Conservation (phyloP, 495 filamentous ascomycete genomes). For the Bathelium albidoporum region DNA sequence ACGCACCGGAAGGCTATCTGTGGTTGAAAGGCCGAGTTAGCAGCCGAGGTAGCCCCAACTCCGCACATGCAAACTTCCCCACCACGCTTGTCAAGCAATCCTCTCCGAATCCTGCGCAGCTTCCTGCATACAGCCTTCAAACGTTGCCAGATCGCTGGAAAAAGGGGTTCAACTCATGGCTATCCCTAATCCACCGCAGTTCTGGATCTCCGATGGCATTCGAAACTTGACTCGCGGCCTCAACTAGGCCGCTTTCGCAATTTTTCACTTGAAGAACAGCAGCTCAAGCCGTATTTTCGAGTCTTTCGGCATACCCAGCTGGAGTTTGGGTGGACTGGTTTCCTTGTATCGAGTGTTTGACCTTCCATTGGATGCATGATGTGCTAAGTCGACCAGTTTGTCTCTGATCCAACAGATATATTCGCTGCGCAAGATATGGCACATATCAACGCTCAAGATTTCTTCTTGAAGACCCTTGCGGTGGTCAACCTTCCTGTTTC, state of each 20-base stretch:
- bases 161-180: no score
- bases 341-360: neutral
- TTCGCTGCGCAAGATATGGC: neutral
- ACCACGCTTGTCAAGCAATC: no score
- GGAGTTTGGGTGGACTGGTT: neutral
- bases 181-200: no score
- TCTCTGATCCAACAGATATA: constrained; percentile 1
- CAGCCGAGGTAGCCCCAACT: no score
- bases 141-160: no score
- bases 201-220: no score
- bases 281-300: neutral
- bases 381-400: neutral
- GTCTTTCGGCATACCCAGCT: neutral
- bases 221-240: no score
- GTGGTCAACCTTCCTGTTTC: neutral
- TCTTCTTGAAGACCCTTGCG: neutral
- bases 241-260: neutral
- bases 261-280: neutral
- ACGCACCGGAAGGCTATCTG: no score
- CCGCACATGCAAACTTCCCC: no score
- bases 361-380: neutral
- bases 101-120: no score
- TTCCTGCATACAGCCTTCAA: no score
- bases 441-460: neutral
- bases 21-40: no score